Conservation (phyloP, 2,329 filamentous ascomycete species). For the Periconia macrospinosa region DNA sequence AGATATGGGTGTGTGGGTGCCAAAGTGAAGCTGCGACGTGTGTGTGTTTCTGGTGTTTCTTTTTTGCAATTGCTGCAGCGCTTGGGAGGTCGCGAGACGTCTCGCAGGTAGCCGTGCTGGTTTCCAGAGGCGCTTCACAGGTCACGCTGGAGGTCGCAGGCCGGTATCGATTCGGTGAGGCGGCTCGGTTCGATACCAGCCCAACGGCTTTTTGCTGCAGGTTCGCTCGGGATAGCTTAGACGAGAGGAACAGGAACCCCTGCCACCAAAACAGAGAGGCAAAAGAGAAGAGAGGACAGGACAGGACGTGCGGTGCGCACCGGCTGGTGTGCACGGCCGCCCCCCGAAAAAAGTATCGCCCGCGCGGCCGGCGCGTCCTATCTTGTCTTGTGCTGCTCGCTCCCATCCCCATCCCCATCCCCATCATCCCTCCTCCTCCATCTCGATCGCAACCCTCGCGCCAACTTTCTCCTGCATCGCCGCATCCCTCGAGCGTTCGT, state of each 20-base stretch:
- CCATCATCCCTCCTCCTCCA: constrained; percentile 18
- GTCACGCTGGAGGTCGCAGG: background rate
- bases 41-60: background rate
- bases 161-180: background rate
- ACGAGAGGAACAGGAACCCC: background rate
- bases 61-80: background rate
- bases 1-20: background rate
- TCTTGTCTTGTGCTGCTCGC: background rate
- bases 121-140: background rate
- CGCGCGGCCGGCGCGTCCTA: too few relatives aligned
- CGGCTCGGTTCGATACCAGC: background rate
- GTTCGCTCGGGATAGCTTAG: background rate
- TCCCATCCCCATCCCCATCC: background rate
- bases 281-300: too few relatives aligned
- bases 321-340: too few relatives aligned
- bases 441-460: constrained; percentile 23
- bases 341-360: background rate
- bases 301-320: too few relatives aligned
- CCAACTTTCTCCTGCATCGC: background rate
- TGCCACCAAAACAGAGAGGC: background rate
- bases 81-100: background rate
- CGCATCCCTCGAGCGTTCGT: background rate
- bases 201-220: background rate
- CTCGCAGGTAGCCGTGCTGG: too few relatives aligned
- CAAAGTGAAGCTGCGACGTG: background rate